Percentiles rank a stretch among this genome's conserved stretches.
Conservation (phyloP, 495 filamentous ascomycete genomes). For the Aspergillus affinis region DNA sequence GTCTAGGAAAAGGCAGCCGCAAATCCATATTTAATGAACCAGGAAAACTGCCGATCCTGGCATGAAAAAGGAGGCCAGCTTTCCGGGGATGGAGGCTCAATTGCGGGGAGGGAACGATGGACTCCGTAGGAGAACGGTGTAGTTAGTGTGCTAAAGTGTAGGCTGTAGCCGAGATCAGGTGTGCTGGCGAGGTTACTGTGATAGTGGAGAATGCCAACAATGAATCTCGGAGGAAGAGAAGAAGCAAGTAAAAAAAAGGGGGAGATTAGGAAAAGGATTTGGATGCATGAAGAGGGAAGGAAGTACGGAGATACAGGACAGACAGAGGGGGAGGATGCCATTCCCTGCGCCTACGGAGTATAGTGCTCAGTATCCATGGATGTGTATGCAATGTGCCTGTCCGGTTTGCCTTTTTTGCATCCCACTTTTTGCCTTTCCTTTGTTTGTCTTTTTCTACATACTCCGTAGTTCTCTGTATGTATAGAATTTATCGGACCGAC, state of each 20-base stretch:
- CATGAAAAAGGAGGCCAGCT: slow-evolving; percentile 9
- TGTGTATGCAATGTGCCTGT: too few relatives aligned
- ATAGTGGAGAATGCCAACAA: slow-evolving; percentile 4
- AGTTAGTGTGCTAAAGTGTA: slow-evolving; percentile 2
- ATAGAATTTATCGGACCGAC: too few relatives aligned
- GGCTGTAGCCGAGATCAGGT: slow-evolving; percentile 17
- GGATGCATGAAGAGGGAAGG: too few relatives aligned
- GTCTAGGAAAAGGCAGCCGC: slow-evolving; percentile 1
- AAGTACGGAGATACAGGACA: too few relatives aligned
- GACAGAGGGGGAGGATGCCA: too few relatives aligned
- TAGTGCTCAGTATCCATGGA: too few relatives aligned
- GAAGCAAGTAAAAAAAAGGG: neutral
- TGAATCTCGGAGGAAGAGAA: neutral
- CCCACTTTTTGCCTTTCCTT: too few relatives aligned
- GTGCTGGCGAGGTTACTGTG: slow-evolving; percentile 2
- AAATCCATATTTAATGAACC: slow-evolving; percentile 4
- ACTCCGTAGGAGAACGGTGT: slow-evolving; percentile 1
- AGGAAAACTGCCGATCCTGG: slow-evolving; percentile 16
- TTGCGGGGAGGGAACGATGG: slow-evolving; percentile 15
- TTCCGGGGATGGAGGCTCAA: slow-evolving; percentile 19
- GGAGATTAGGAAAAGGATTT: neutral
- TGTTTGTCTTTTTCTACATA: too few relatives aligned
- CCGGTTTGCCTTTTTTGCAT: too few relatives aligned
- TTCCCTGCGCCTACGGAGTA: too few relatives aligned
- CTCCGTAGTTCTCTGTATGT: neutral